Conservation (phyloP, 805 yeast species). For the Ogataea pilisensis region DNA sequence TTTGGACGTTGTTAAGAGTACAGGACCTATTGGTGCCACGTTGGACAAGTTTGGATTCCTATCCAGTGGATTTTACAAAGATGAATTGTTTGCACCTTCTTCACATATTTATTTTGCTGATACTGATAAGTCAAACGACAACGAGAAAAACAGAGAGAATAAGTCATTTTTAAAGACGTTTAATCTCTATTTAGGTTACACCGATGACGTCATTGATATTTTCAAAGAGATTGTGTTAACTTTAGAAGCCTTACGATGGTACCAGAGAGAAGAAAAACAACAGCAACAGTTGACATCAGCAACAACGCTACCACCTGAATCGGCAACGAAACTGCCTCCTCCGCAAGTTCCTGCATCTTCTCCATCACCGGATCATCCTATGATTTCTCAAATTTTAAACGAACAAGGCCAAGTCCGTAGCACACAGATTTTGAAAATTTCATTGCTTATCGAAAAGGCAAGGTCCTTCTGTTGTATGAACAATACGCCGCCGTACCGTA, state of each 20-base stretch:
- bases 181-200: conserved; percentile 34
- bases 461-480: conserved; percentile 26
- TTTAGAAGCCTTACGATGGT: conserved; percentile 25
- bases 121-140: neutral
- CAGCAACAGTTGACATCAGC: no score
- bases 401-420: conserved; percentile 18
- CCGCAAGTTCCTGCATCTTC: conserved; percentile 1
- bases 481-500: conserved; percentile 28
- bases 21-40: conserved; percentile 20
- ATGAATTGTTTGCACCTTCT: neutral
- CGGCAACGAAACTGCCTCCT: neutral
- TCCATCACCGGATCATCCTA: conserved; percentile 4
- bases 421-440: conserved; percentile 21
- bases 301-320: no score
- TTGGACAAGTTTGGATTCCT: conserved; percentile 28
- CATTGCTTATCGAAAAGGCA: conserved; percentile 24
- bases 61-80: conserved; percentile 22
- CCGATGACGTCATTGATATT: conserved; percentile 31
- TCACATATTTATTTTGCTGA: neutral
- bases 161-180: conserved; percentile 9
- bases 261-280: conserved; percentile 3
- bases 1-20: conserved; percentile 26
- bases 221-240: conserved; percentile 29
- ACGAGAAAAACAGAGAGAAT: neutral
- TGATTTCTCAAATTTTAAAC: conserved; percentile 16